Percentiles rank a stretch among this genome's conserved stretches.
phyloP scores from a whole-genome alignment of 345 rosid species.

The Boechera retrofracta region DNA sequence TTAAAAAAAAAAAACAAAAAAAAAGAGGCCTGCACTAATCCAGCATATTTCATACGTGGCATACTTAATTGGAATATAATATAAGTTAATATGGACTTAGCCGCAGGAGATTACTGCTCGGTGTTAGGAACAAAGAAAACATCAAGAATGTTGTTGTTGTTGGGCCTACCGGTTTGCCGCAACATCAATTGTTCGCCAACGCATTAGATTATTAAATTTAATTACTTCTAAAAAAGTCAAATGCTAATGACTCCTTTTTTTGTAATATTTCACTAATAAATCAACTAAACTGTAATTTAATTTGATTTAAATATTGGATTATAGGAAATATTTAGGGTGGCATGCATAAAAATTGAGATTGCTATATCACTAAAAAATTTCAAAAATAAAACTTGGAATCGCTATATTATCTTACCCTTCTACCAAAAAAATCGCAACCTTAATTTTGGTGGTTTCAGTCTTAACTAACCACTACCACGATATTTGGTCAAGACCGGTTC shows the following conservation, averaged over 20 bases:
- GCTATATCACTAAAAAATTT: no score
- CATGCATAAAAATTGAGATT: no score
- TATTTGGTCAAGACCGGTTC: not conserved
- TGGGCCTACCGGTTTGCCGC: slow-evolving; percentile 34
- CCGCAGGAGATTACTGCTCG: not conserved
- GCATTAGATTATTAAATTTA: not conserved
- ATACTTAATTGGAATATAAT: not conserved
- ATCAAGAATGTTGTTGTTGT: slow-evolving; percentile 29
- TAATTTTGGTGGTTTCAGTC: not conserved
- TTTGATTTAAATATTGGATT: not conserved
- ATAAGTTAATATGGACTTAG: not conserved
- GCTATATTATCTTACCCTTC: not conserved
- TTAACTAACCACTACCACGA: not conserved
- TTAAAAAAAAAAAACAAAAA: not conserved
- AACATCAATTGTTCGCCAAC: slow-evolving; percentile 26
- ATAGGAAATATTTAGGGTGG: not conserved
- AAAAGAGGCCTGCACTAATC: slow-evolving; percentile 16
- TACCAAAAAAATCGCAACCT: not conserved
- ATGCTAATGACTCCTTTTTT: slow-evolving; percentile 7
- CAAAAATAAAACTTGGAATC: no score
- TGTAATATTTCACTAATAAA: no score
- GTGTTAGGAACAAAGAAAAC: not conserved
- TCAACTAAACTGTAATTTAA: not conserved
- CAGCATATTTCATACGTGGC: not conserved
- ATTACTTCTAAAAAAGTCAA: slow-evolving; percentile 5